phyloP scores from a whole-genome alignment of 176 grass and related monocot species.

The Puccinellia tenuiflora region DNA sequence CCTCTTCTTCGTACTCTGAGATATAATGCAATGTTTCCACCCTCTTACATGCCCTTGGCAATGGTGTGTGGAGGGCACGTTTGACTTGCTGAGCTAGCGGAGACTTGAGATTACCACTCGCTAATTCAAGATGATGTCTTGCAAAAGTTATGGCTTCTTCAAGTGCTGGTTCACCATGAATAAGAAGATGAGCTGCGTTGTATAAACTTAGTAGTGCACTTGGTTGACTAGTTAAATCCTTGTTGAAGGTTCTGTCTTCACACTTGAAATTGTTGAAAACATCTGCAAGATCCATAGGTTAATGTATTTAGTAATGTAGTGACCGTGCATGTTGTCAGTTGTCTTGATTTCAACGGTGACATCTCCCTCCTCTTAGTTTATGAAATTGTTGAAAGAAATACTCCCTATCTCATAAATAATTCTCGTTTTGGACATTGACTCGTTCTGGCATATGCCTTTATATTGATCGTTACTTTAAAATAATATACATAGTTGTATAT shows the following conservation, averaged over 20 bases:
- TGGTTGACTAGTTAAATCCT: not conserved
- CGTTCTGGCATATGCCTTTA: too few species aligned
- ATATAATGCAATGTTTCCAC: conserved; percentile 5
- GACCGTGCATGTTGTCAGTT: too few species aligned
- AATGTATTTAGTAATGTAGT: not conserved
- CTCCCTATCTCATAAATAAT: too few species aligned
- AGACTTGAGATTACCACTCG: not conserved
- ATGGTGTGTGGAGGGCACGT: conserved; percentile 18
- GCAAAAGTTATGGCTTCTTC: conserved; percentile 12
- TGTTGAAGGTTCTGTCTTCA: not conserved
- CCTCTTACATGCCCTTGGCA: not conserved
- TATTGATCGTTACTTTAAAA: too few species aligned
- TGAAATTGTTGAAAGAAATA: too few species aligned
- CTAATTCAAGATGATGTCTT: not conserved
- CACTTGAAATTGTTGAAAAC: not conserved
- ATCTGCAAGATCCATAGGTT: not conserved
- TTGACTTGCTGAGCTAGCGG: conserved; percentile 1
- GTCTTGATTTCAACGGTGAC: too few species aligned
- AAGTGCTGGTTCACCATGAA: not conserved
- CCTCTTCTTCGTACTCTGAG: not conserved
- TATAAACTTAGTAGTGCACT: conserved; percentile 15
- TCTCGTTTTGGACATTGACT: too few species aligned
- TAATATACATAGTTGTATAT: too few species aligned
- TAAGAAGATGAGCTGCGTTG: conserved; percentile 4
- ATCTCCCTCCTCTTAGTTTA: too few species aligned